A percentile compares a stretch with the other conserved stretches of the same genome.
Evolutionary conservation across 768 basidiomycete species (phyloP).

Genomic region (Coprinopsis cinerea): DNA sequence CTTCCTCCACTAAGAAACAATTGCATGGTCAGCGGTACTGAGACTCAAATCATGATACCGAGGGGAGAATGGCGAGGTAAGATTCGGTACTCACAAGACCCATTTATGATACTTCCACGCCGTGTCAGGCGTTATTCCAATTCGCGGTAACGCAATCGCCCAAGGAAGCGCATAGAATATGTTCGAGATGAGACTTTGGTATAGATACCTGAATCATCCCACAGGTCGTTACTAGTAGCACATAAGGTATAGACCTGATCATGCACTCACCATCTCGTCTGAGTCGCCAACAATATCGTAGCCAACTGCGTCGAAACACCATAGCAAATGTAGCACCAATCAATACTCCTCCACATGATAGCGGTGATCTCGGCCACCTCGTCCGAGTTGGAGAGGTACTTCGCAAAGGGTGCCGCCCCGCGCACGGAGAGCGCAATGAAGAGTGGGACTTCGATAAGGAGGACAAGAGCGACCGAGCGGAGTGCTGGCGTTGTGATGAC

Average conservation of each 20-base stretch:
- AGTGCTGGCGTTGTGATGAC: conserved; percentile 14
- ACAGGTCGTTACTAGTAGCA: not conserved
- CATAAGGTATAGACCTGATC: not conserved
- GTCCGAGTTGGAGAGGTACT: conserved; percentile 20
- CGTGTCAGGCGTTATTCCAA: conserved; percentile 19
- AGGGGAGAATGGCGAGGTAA: no score
- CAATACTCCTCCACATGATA: conserved; percentile 21
- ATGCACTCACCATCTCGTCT: conserved; percentile 16
- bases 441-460: conserved; percentile 17
- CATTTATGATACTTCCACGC: conserved; percentile 20
- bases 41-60: no score
- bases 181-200: conserved; percentile 18
- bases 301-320: conserved; percentile 21
- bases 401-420: conserved; percentile 18
- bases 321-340: conserved; percentile 23
- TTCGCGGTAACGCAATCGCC: conserved; percentile 16
- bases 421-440: conserved; percentile 16
- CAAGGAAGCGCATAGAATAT: conserved; percentile 19
- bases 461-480: conserved; percentile 13
- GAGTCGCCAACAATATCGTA: conserved; percentile 17
- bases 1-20: conserved; percentile 17
- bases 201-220: conserved; percentile 16
- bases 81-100: conserved; percentile 15
- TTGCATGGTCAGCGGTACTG: not conserved
- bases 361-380: conserved; percentile 18